Base-by-base conservation (phyloP, 1,139 yeast genomes). In the Yamadazyma oceani region DNA sequence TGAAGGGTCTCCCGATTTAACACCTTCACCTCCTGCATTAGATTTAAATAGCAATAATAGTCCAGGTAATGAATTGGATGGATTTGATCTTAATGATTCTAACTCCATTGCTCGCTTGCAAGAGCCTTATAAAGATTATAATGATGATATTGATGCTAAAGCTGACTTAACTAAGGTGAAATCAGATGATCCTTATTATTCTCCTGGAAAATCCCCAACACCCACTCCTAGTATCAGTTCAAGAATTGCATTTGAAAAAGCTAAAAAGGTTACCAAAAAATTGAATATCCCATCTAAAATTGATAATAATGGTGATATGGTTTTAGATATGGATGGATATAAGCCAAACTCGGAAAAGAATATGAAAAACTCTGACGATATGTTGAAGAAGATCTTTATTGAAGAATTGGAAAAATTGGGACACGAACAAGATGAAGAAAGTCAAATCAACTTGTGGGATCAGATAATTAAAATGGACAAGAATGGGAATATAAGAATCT, bases 251-350 rank as follows among this genome's bases (percentile, higher is more conserved):
- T 64, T 80, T 38, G 86, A 82, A 48, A 73, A 81, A 45, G 87
- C 88, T 5, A 78, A 78, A 49, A 78, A 78, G 38, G 69, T 92
- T 30, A 82, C 95, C 14, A 73, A 77, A 48, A 80, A 76, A 54
- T 72, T 89, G 49, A 87, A 89, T 51, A 90, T 92, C 28, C 97
- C 97, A 1, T 83, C 95, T 15, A 88, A 83, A 49, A 77, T 90
- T 30, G 95, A 88, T 46, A 82, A 85, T 47, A 87, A 88, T 53
- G 98, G 98, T 10, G 96, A 90, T 55, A 74, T 94, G 54, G 78
- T 90, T 33, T 67, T 94, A 35, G 99, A 94, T 63, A 87, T 92
- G 83, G 95, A 89, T 51, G 99, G 99, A 17, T 94, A 94, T 64
- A 92, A 90, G 62, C 86, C 96, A 24, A 87, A 84, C 49, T 82